phyloP scores from a whole-genome alignment of 2,329 filamentous ascomycete species.

The Penicillium sp. region DNA sequence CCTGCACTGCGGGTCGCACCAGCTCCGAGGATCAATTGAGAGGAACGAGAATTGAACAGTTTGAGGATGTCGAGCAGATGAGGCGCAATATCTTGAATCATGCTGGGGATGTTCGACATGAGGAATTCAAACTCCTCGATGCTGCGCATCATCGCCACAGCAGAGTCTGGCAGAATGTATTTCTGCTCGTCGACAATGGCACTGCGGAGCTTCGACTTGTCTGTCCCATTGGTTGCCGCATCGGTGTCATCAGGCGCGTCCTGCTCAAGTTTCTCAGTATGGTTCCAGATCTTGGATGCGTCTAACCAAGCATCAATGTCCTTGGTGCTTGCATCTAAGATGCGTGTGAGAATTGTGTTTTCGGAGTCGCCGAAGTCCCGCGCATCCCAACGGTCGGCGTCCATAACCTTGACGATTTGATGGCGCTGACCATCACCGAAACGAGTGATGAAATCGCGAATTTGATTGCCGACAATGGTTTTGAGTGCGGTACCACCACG shows the following conservation, averaged over 20 bases:
- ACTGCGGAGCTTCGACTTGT: constrained; percentile 66
- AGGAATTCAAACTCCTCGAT: constrained; percentile 82
- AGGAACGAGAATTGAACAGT: constrained; percentile 92
- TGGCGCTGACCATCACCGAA: constrained; percentile 61
- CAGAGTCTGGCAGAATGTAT: constrained; percentile 83
- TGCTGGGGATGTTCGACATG: constrained; percentile 80
- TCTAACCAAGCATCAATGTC: constrained; percentile 59
- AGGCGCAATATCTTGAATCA: constrained; percentile 78
- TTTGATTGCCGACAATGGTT: constrained; percentile 63
- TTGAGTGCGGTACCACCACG: constrained; percentile 61
- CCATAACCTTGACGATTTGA: constrained; percentile 58
- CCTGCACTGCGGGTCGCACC: constrained; percentile 87
- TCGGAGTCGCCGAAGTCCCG: constrained; percentile 61
- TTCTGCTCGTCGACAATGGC: constrained; percentile 82
- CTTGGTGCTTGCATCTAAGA: constrained; percentile 60
- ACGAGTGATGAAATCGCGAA: constrained; percentile 61
- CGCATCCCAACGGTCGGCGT: constrained; percentile 65
- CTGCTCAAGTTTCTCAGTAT: constrained; percentile 25
- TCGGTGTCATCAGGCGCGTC: constrained; percentile 41
- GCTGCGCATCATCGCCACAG: constrained; percentile 75
- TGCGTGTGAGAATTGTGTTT: constrained; percentile 51
- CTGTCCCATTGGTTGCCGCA: constrained; percentile 33
- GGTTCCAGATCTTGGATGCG: constrained; percentile 53
- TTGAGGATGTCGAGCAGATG: constrained; percentile 84
- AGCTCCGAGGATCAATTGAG: constrained; percentile 93